Base-by-base conservation (phyloP, 129 eudicot species). In the Scalesia atractyloides region DNA sequence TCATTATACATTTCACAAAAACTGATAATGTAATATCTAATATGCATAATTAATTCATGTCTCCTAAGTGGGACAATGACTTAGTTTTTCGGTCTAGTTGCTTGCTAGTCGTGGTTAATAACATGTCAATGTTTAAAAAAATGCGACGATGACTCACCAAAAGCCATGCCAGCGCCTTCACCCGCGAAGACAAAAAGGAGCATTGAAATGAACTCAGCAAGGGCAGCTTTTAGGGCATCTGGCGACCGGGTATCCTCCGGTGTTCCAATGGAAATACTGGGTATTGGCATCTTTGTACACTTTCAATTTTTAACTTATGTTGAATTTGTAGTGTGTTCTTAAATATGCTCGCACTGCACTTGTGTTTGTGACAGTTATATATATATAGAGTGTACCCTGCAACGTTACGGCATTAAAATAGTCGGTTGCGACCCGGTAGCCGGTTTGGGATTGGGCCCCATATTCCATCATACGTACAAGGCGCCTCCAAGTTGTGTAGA, bases 151-250 rank as follows among this genome's bases (percentile, higher is more conserved):
- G 46, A 41, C 72, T 82, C 62, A 82, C 79, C 82, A 47, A 76
- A 84, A 48, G 92, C 92, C 96, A 89, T 89, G 83, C 88, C 96
- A 4, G 89, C 82, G 24, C 92, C 96, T 84, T 89, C 86, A 7
- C 96, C 89, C 2, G 96, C 96, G 26, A 86, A 89, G 69, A 89
- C 89, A 68, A 89, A 89, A 79, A 89, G 82, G 79, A 86, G 87
- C 89, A 84, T 84, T 2, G 88, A 86, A 70, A 89, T 89, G 81
- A 89, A 89, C 92, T 89, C 96, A 1, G 96, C 96, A 33, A 86
- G 76, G 39, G 92, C 89, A n/a, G 92, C 92, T 76, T 82, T 89
- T n/a, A 89, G 69, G 82, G 92, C 84, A 1, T 80, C 90, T 0
- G 86, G 85, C 34, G 83, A 78, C 44, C 76, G 73, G n/a, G 87